Base-by-base conservation (phyloP, 2,329 filamentous ascomycete species). In the Exophiala sp. region DNA sequence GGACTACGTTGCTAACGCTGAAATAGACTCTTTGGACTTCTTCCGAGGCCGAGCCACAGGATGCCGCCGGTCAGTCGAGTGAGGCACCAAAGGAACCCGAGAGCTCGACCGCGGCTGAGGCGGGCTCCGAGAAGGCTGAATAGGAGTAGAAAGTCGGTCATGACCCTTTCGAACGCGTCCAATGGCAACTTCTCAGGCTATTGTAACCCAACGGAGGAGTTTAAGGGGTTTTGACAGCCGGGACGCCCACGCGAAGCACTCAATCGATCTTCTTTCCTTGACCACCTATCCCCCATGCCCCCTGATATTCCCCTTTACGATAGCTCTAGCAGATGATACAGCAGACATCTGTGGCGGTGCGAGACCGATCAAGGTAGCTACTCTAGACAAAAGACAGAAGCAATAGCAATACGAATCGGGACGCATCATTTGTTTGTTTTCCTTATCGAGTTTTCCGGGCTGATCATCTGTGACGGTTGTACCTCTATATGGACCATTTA, bases 11-110 rank as follows among this genome's bases (percentile, higher is more conserved):
- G 51, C 65, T 70, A 62, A 71, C 59, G 14, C 5, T 10, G 35
- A 41, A 24, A 43, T 49, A 96, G 90, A 97, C 93, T 62, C 89
- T 97, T 73, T 97, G 93, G 93, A 97, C 93, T 67, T 97, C 91
- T 55, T 97, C 91, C 62, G 93, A 97, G 82, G 88, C 90, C 59
- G 93, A 97, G 79, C 81, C 87, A 65, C 75, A 85, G 62, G 77
- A 79, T 58, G 71, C 70, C 18, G 54, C 64, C 43, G 60, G 61
- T 48, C 52, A 56, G 43, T 55, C 58, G 40, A 53, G 54, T 46
- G 59, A 61, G n/a, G 53, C 57, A 19, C 53, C 57, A 16, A 61
- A 62, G 56, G 59, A 60, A 24, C 45, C 58, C 16, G 53, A 55
- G 29, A 48, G 42, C 42, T 52, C 57, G 10, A 42, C 58, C 30